Base-by-base conservation (phyloP, 176 grass and related monocot species). In the Zoysia japonica region DNA sequence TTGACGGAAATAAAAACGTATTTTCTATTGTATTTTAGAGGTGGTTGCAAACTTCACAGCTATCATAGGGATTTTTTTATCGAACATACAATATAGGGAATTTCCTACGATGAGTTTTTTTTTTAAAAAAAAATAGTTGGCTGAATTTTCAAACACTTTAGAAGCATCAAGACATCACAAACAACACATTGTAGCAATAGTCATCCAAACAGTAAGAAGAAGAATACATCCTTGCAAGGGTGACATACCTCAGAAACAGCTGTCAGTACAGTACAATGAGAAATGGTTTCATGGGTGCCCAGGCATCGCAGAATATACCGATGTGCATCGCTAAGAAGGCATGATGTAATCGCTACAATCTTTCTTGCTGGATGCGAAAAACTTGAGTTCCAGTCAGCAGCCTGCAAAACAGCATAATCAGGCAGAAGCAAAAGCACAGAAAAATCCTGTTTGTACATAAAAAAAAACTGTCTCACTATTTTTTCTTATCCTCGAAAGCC, bases 241-340 rank as follows among this genome's bases (percentile, higher is more conserved):
- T 78, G 66, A 91, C 81, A 72, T 76, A 95, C 96, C 92, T 94
- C 90, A 1, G 92, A 90, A 79, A 95, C 90, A 56, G 96, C 91
- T 85, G 92, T 98, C 68, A 91, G 83, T 52, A 98, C 87, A 87
- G 80, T 80, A 85, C 90, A 98, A 83, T 83, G 80, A 51, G 76
- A 91, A 86, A 98, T 57, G 49, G 75, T 82, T 82, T 48, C 86
- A 85, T 93, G 86, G 78, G 75, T 94, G 78, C 83, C 84, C 67
- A 98, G 84, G 86, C 89, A 91, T 75, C 90, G 92, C 80, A 98
- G 47, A 90, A 94, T 91, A 83, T 94, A 94, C 63, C 90, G 87
- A 87, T 98, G 96, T 17, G 90, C 90, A 80, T 95, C 96, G 84
- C 90, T 99, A 43, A 99, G 88, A 80, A 98, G 87, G 68, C 81